Conservation (phyloP, 805 yeast species). For the Metschnikowia santaceciliae region DNA sequence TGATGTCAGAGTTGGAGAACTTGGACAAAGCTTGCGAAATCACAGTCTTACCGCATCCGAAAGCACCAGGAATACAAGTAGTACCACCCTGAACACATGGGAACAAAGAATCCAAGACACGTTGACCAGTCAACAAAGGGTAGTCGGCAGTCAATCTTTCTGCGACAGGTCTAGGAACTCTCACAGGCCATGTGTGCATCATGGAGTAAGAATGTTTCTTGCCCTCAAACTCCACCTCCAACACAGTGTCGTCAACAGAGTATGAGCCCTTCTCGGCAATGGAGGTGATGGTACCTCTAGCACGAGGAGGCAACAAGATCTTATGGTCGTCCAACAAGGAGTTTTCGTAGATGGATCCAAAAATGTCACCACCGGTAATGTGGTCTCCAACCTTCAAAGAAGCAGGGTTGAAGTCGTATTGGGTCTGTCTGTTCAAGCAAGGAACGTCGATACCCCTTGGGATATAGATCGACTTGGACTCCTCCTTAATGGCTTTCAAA, state of each 20-base stretch:
- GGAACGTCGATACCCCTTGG: constrained; percentile 99
- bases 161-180: constrained; percentile 98
- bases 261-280: constrained; percentile 90
- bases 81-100: constrained; percentile 99
- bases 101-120: constrained; percentile 95
- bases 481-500: constrained; percentile 83
- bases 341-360: constrained; percentile 91
- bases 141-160: constrained; percentile 90
- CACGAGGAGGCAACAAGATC: constrained; percentile 94
- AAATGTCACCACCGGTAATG: constrained; percentile 96
- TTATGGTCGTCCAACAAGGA: constrained; percentile 90
- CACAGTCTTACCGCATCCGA: constrained; percentile 99
- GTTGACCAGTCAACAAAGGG: constrained; percentile 96
- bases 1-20: constrained; percentile 95
- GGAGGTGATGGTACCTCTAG: constrained; percentile 92
- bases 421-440: constrained; percentile 75
- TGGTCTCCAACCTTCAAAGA: constrained; percentile 88
- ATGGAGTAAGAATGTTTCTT: constrained; percentile 73
- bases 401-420: constrained; percentile 86
- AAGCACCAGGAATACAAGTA: constrained; percentile 99
- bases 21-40: constrained; percentile 96
- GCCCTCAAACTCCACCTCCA: constrained; percentile 96
- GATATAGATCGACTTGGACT: constrained; percentile 87
- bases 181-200: constrained; percentile 99
- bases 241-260: constrained; percentile 80